A percentile compares a stretch with the other conserved stretches of the same genome.
phyloP scores from a whole-genome alignment of 2,329 filamentous ascomycete genomes.

The Sclerotinia spermophila region DNA sequence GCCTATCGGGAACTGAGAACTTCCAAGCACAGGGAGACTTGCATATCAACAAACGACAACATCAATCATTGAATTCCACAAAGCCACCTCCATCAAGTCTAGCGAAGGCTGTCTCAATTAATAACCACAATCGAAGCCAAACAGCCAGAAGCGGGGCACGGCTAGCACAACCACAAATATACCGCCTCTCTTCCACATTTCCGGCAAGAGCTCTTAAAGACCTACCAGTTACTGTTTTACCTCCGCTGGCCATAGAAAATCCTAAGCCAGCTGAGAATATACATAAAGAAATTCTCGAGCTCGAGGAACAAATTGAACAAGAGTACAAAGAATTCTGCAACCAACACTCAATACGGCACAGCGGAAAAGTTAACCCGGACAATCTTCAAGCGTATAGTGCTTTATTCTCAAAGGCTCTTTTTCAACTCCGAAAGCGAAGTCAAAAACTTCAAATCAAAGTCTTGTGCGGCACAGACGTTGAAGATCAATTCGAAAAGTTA shows the following conservation, averaged over 20 bases:
- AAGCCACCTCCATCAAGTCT: background rate
- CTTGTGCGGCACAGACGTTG: background rate
- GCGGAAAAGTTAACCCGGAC: background rate
- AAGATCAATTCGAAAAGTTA: background rate
- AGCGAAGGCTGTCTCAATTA: background rate
- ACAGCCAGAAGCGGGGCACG: background rate
- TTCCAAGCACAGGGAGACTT: background rate
- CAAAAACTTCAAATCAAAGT: background rate
- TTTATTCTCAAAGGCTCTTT: background rate
- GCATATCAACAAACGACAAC: background rate
- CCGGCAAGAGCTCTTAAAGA: background rate
- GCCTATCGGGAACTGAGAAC: no score
- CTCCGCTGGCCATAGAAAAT: background rate
- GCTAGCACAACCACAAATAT: background rate
- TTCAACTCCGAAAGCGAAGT: no score
- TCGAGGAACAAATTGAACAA: background rate
- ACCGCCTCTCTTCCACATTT: background rate
- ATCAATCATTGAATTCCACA: background rate
- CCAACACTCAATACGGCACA: no score
- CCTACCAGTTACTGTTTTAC: background rate
- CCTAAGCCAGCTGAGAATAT: background rate
- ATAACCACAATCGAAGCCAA: background rate
- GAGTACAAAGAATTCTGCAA: background rate
- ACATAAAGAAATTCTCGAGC: background rate
- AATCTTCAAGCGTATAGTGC: background rate